A percentile compares a stretch with the other conserved stretches of the same genome.
Evolutionary conservation across 352 stramenopile species (phyloP).

Genomic region (Phytophthora colocasiae): DNA sequence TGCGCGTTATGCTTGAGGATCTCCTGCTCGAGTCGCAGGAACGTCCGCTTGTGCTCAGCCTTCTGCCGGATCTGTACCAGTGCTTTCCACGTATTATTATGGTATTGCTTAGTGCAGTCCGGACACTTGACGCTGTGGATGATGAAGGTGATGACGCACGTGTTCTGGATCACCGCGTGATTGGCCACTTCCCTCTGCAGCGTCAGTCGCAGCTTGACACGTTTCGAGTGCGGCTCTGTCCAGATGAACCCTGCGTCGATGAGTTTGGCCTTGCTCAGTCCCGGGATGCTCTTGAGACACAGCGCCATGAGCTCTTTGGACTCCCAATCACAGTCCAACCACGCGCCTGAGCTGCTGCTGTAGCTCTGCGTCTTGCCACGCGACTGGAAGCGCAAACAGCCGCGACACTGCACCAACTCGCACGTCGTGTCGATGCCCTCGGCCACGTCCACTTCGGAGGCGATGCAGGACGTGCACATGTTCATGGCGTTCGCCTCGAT

Average conservation of each 20-base stretch:
- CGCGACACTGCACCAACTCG: constrained; percentile 68
- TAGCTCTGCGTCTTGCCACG: constrained; percentile 50
- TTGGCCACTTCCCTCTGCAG: constrained; percentile 79
- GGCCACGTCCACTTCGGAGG: constrained; percentile 71
- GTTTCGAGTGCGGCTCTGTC: constrained; percentile 86
- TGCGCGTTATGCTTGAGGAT: constrained; percentile 84
- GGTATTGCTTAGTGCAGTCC: constrained; percentile 78
- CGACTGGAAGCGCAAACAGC: constrained; percentile 73
- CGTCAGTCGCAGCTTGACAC: constrained; percentile 76
- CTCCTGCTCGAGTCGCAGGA: constrained; percentile 72
- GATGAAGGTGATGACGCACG: constrained; percentile 70
- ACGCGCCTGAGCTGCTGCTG: constrained; percentile 51
- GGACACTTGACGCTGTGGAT: constrained; percentile 72
- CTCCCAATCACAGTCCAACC: constrained; percentile 74
- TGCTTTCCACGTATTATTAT: constrained; percentile 71
- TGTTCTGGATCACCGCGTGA: constrained; percentile 73
- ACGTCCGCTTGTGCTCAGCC: constrained; percentile 77
- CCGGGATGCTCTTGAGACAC: constrained; percentile 76
- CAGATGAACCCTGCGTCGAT: constrained; percentile 84
- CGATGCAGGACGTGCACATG: constrained; percentile 80
- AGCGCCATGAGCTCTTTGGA: constrained; percentile 81
- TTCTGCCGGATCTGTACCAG: constrained; percentile 85
- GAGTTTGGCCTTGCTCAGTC: constrained; percentile 73
- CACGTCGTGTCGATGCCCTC: constrained; percentile 67
- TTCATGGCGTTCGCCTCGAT: constrained; percentile 84